Percentiles rank a stretch among this genome's conserved stretches.
These are phyloP conservation scores for Sphaerulina musiva DNA, from an alignment of 2,329 filamentous ascomycete genomes.

Conservation along the genomic window DNA sequence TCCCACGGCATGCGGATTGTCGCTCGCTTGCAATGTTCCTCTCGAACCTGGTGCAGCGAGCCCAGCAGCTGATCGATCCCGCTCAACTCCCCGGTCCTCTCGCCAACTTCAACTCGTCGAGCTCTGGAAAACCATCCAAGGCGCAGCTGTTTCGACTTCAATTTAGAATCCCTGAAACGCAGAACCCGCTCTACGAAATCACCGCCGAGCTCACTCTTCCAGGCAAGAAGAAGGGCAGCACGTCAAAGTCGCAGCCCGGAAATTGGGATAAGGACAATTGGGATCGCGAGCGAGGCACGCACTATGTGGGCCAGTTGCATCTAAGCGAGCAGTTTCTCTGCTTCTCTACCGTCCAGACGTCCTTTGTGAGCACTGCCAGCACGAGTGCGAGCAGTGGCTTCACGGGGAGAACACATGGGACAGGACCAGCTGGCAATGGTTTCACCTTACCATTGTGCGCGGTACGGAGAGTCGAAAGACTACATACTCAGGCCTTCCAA, in stretches of 20 bases:
- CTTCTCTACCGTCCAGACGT: slow-evolving; percentile 89
- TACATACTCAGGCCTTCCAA: slow-evolving; percentile 86
- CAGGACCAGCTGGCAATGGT: slow-evolving; percentile 87
- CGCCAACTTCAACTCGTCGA: slow-evolving; percentile 45
- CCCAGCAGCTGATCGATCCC: slow-evolving; percentile 77
- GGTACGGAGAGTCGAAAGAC: slow-evolving; percentile 81
- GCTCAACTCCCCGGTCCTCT: slow-evolving; percentile 58
- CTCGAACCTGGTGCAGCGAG: slow-evolving; percentile 86
- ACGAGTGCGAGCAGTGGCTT: slow-evolving; percentile 74
- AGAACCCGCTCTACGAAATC: slow-evolving; percentile 93
- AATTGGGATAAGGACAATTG: slow-evolving; percentile 59
- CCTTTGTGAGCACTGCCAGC: slow-evolving; percentile 75
- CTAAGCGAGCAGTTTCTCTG: slow-evolving; percentile 91
- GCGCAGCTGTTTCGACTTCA: slow-evolving; percentile 89
- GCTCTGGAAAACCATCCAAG: slow-evolving; percentile 81
- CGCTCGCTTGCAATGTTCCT: slow-evolving; percentile 49
- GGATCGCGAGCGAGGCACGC: slow-evolving; percentile 52
- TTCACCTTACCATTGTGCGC: slow-evolving; percentile 91
- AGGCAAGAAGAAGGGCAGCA: slow-evolving; percentile 49
- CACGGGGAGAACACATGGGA: slow-evolving; percentile 87
- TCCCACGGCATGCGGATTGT: slow-evolving; percentile 3
- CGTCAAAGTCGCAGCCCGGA: slow-evolving; percentile 23
- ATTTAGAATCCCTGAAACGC: slow-evolving; percentile 86
- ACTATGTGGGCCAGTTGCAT: slow-evolving; percentile 88
- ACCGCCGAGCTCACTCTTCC: slow-evolving; percentile 85